A percentile compares a stretch with the other conserved stretches of the same genome.
Conservation (phyloP, 208 protist genomes). For the Trypanosoma mega region DNA sequence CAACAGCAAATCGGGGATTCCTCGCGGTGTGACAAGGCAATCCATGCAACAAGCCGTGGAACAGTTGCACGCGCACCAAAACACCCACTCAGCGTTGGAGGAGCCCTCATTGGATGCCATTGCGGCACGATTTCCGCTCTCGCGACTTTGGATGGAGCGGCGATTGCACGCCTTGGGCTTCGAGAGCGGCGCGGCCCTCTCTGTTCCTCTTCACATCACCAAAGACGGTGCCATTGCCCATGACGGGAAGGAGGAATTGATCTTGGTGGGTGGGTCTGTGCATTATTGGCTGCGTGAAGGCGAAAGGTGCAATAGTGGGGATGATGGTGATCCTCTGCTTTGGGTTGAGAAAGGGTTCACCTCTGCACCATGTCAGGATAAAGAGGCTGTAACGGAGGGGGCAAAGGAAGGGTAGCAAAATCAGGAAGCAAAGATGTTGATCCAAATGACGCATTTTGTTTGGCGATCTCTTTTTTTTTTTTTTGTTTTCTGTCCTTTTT, state of each 20-base stretch:
- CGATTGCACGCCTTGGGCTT: slow-evolving; percentile 11
- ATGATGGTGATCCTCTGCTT: slow-evolving; percentile 6
- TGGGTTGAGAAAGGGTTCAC: slow-evolving; percentile 31
- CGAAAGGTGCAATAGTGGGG: neutral
- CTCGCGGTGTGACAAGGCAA: slow-evolving; percentile 43
- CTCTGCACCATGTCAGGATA: no score
- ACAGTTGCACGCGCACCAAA: slow-evolving; percentile 6
- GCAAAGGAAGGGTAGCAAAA: neutral
- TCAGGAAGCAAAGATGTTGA: no score
- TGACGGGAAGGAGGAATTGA: neutral
- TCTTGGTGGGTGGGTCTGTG: slow-evolving; percentile 16
- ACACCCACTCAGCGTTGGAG: neutral
- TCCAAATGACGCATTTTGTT: no score
- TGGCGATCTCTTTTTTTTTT: no score
- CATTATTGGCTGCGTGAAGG: slow-evolving; percentile 22
- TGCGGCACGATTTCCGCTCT: slow-evolving; percentile 39
- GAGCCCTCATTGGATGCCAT: slow-evolving; percentile 5
- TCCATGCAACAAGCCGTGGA: slow-evolving; percentile 13
- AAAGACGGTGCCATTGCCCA: no score
- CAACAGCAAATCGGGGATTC: slow-evolving; percentile 73
- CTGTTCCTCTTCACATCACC: neutral
- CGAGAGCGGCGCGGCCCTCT: neutral
- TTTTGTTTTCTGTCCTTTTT: no score
- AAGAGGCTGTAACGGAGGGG: no score
- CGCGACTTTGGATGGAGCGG: slow-evolving; percentile 50